Evolutionary conservation across 2,329 filamentous ascomycete species (phyloP), one percentile per base, ranked within the genome.

Genomic region (Eutypella sp.): DNA sequence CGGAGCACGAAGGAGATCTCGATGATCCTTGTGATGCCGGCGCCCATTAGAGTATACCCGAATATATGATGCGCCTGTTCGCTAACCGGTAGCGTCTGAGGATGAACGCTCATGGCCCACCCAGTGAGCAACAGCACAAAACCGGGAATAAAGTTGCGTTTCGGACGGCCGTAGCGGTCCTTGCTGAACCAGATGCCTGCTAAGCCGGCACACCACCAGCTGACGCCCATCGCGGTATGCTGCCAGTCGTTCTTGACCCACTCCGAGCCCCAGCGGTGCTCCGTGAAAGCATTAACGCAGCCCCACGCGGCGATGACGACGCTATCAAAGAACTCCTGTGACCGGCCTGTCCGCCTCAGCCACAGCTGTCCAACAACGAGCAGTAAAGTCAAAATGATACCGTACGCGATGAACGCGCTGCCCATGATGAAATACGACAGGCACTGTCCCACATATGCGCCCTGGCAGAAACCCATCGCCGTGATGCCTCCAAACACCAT

Each of bases 371-470:
- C 93, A 34, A 93, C 89, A 7, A 96, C 72, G 27, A 97, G 78
- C 18, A 96, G 71, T 18, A 97, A 85, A 2, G 88, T 91, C 54
- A 99, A 76, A 31, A 96, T 65, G 45, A 96, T 86, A 23, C 89
- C 93, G 60, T 99, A 99, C 24, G 79, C 93, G 56, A 99, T 92
- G 64, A 99, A 99, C 1, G 92, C 91, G 55, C 87, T 86, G 38
- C 93, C 93, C 93, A 99, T 99, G 67, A 97, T 99, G 67, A 97
- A 99, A 67, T 99, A 93, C 1, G 93, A 93, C 36, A 88, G 71
- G 67, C 93, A 99, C 67, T 99, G 93, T 25, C 91, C 92, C 1
- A 90, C 66, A 62, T 99, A 92, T 47, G 97, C 91, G 44, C 78
- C 89, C 55, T 89, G 87, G 66, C 93, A 99, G 73, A 96, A 97